Percentiles rank a stretch among this genome's conserved stretches.
phyloP scores from a whole-genome alignment of 768 basidiomycete genomes.

The Tricholoma flavovirens region DNA sequence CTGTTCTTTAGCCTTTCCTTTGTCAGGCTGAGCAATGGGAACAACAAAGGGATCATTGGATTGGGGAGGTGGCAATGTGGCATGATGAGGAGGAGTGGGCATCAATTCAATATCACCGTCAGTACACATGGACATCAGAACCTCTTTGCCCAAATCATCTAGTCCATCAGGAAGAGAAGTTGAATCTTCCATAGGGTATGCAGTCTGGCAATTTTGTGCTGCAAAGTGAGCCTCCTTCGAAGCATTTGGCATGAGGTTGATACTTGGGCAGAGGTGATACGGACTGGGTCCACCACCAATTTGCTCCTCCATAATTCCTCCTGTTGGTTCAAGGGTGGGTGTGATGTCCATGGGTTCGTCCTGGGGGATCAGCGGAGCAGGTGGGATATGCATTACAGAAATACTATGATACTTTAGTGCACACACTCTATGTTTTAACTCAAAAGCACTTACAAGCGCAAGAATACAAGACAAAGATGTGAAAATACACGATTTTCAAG shows the following conservation, averaged over 20 bases:
- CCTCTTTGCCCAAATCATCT: not conserved
- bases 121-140: not conserved
- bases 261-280: not conserved
- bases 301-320: not conserved
- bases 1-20: conserved; percentile 1
- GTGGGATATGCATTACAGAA: not conserved
- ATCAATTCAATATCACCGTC: not conserved
- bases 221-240: not conserved
- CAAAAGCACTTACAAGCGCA: not conserved
- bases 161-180: not conserved
- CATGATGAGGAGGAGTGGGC: not conserved
- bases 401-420: not conserved
- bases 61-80: not conserved
- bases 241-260: not conserved
- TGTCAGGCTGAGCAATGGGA: not conserved
- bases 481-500: not conserved
- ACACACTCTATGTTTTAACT: not conserved
- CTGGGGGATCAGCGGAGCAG: not conserved
- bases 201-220: not conserved
- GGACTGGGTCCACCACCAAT: not conserved
- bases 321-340: not conserved
- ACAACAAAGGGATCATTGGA: not conserved
- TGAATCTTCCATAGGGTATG: not conserved
- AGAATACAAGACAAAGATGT: not conserved
- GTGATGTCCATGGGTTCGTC: not conserved